Evolutionary conservation across 441 rosid species (phyloP), one percentile per base, ranked within the genome.

Genomic region (Euphorbia celastroides): DNA sequence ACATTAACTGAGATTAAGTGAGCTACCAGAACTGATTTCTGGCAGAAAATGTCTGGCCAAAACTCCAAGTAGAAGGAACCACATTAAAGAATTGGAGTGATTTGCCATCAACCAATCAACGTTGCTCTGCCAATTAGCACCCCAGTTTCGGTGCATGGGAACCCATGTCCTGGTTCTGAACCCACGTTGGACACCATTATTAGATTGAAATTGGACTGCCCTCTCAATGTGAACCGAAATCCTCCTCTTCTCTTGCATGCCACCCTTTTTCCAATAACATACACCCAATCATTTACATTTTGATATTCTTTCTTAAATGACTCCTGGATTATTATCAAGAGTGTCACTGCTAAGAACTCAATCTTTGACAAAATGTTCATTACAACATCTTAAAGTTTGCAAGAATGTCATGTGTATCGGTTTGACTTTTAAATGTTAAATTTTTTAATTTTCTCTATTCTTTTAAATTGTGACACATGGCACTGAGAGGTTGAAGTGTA

Each of bases 11-110:
- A 22, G 3, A 34, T 34, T 34, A 3, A 34, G 38, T 34, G 38
- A 34, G 17, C n/a, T 38, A 72, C 11, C 28, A 36, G 75, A 90
- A 88, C 75, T 88, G 97, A 46, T 66, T 72, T 28, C 58, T 65
- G 23, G 91, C 76, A 74, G 93, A 79, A 70, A 81, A 90, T 6
- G 97, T 90, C 82, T 86, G 95, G 2, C 97, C 97, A 57, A 86
- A 86, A 56, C 61, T 77, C 97, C 97, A 88, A 27, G 81, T 71
- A 3, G 83, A 67, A 71, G 92, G 89, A 57, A 86, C 82, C 55
- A 85, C 87, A 65, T 90, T 84, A 70, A 78, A 51, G 70, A 90
- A 88, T 5, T 69, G 69, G 51, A 70, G 46, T 5, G 86, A 83
- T 60, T 73, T 85, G 11, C 82, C 81, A 67, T 86, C 89, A 25